Evolutionary conservation across 768 basidiomycete genomes (phyloP), one percentile per base, ranked within the genome.

Genomic region (Fomitopsis pulvina): DNA sequence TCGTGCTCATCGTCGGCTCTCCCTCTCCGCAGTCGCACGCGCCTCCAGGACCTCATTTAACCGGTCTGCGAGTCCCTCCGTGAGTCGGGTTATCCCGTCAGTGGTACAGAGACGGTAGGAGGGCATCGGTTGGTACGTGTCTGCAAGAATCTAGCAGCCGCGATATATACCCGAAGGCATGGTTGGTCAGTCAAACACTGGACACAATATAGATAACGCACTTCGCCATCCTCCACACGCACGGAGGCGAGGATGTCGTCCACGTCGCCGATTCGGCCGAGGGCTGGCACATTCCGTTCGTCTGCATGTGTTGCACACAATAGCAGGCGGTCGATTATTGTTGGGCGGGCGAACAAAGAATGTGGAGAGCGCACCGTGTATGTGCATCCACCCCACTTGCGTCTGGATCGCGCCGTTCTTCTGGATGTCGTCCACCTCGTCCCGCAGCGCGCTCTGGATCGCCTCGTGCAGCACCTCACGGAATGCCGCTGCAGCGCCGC

Each of bases 321-420:
- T 6, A 20, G 7, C 46, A 56, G 48, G 6, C 29, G n/a, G n/a
- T n/a, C n/a, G n/a, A 29, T 24, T 4, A 18, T 22, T 32, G 41
- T 20, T 30, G 22, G 37, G 41, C 27, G 47, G 21, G 32, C 16
- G 26, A 21, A 29, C 32, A 37, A 10, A 40, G n/a, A 20, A 16
- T 20, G 5, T 22, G 16, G 37, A 32, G 27, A 11, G 21, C 70
- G 45, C 39, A 76, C 76, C 78, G 39, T 89, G 79, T 41, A 92
- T 81, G 61, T 92, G 89, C 84, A 92, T 85, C 89, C 89, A 92
- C n/a, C 89, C 89, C 18, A 78, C 65, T 52, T 77, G 78, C 2
- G 81, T 66, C 58, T 87, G 85, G 26, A 75, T 63, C 9, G 87
- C 89, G 5, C 75, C 77, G 49, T 81, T 81, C 4, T 60, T 73